A percentile compares a stretch with the other conserved stretches of the same genome.
These are phyloP conservation scores for Solanum clarkiae DNA, from an alignment of 257 asterid species.

Conservation along the genomic window DNA sequence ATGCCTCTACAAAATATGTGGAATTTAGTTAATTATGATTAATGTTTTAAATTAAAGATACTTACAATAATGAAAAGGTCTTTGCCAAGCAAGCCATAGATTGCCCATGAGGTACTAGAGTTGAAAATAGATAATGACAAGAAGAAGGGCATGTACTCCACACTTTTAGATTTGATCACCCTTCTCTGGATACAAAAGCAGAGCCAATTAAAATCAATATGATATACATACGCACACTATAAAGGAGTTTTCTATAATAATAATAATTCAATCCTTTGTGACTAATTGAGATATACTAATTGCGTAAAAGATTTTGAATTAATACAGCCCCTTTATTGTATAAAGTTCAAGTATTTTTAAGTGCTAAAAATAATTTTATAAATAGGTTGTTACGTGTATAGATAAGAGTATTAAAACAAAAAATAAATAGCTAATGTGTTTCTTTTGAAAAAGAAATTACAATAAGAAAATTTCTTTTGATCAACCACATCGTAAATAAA, in stretches of 20 bases:
- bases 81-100: conserved; percentile 54
- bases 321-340: background rate
- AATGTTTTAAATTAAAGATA: background rate
- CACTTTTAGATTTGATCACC: conserved; percentile 73
- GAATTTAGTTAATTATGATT: background rate
- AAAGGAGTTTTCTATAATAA: background rate
- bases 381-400: background rate
- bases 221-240: background rate
- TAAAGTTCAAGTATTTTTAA: background rate
- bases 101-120: conserved; percentile 66
- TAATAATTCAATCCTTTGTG: background rate
- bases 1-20: background rate
- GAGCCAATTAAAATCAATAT: background rate
- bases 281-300: background rate
- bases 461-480: background rate
- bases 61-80: conserved; percentile 60
- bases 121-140: conserved; percentile 59
- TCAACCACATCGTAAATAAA: background rate
- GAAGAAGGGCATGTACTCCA: conserved; percentile 76
- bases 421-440: background rate
- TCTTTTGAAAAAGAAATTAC: background rate
- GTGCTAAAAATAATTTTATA: background rate
- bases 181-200: conserved; percentile 16
- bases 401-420: background rate
- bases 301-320: background rate